Evolutionary conservation across 192 early-diverging fungal genomes (phyloP), one percentile per base, ranked within the genome.

Genomic region (Martensiomyces pterosporus): DNA sequence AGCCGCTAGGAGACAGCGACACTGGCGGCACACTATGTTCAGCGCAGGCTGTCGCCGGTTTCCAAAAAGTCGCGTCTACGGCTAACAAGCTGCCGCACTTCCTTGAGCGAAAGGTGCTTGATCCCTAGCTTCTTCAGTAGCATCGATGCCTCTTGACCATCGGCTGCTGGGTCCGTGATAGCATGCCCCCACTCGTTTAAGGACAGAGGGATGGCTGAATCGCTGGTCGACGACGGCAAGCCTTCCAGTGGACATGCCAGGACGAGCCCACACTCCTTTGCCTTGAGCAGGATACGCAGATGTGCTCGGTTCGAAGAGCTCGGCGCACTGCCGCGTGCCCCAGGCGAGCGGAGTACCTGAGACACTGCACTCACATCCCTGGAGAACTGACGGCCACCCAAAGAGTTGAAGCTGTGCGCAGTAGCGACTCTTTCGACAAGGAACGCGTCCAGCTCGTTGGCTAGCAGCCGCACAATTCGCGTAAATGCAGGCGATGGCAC

Each of bases 41-140:
- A 32, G 6, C 12, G 29, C 12, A 12, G 29, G 29, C 29, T 32
- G 29, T 32, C 29, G 5, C 12, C 6, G 29, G 12, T 5, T 8
- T 12, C 6, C 5, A 12, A 8, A 12, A 32, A 32, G 29, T 32
- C 29, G 12, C 29, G 6, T 5, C 29, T 5, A 5, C 29, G 29
- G 29, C 12, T 32, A 8, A 72, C 48, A 14, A 72, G 57, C 47
- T 39, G 48, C 9, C 52, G 61, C 9, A 55, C 57, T 27, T 72
- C 48, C 21, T 52, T 49, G 49, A 59, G 33, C 9, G 57, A 51
- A 24, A 72, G 22, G 35, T 32, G 43, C 2, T 18, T 38, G 32
- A 72, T 56, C 7, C 68, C 68, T 9, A 72, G 49, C 53, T 72
- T 72, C 2, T 38, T 32, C 19, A 72, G 49, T 12, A 72, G 29